These are phyloP conservation scores for Claviceps paspali DNA, from an alignment of 2,329 filamentous ascomycete species.

Conservation along the genomic window DNA sequence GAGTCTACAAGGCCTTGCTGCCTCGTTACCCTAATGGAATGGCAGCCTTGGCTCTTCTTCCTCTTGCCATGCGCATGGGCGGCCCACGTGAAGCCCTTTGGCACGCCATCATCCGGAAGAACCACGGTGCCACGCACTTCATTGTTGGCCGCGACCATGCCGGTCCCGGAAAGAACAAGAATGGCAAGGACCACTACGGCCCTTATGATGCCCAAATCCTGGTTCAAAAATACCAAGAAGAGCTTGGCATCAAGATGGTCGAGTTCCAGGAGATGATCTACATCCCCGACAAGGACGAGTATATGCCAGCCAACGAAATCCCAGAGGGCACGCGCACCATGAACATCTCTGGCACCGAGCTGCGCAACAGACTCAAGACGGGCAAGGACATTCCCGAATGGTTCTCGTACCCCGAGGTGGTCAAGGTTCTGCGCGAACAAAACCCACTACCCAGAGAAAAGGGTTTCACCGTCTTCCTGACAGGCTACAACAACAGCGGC, in stretches of 20 bases:
- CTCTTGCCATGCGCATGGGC: slow-evolving; percentile 97
- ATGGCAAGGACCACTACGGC: slow-evolving; percentile 93
- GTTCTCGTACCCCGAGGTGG: slow-evolving; percentile 99
- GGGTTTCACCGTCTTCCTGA: slow-evolving; percentile 97
- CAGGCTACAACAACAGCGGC: slow-evolving; percentile 89
- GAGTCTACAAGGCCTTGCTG: slow-evolving; percentile 93
- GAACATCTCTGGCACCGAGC: slow-evolving; percentile 79
- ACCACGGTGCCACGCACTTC: slow-evolving; percentile 97
- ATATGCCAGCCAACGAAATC: slow-evolving; percentile 85
- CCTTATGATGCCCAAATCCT: slow-evolving; percentile 95
- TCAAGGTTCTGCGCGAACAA: slow-evolving; percentile 88
- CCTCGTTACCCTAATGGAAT: slow-evolving; percentile 98
- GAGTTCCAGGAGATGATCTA: slow-evolving; percentile 99
- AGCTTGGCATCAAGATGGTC: slow-evolving; percentile 97
- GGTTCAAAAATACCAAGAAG: slow-evolving; percentile 88
- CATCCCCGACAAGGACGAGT: slow-evolving; percentile 92
- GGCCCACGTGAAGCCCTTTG: slow-evolving; percentile 96
- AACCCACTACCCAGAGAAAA: slow-evolving; percentile 83
- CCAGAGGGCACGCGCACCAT: slow-evolving; percentile 68
- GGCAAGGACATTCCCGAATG: slow-evolving; percentile 94
- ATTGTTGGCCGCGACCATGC: slow-evolving; percentile 98
- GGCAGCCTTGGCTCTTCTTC: slow-evolving; percentile 88
- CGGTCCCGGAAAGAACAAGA: slow-evolving; percentile 94
- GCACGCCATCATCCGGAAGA: slow-evolving; percentile 99
- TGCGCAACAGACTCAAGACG: slow-evolving; percentile 77